Base-by-base conservation (phyloP, 108 stramenopile species). In the Stephanodiscus minutulus region DNA sequence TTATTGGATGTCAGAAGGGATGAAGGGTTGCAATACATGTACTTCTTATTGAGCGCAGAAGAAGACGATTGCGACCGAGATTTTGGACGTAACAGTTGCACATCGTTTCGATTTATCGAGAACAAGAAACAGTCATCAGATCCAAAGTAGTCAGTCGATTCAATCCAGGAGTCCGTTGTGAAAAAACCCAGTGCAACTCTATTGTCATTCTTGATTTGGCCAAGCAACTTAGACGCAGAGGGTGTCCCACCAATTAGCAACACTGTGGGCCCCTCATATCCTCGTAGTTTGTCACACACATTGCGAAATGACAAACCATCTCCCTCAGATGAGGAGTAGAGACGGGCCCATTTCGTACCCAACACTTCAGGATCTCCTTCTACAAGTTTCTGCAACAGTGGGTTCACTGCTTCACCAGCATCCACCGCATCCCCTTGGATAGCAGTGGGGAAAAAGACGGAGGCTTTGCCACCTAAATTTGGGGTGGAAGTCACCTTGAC, bases 21-120 rank as follows among this genome's bases (percentile, higher is more conserved):
- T 8, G 87, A 81, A 28, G 79, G 83, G 49, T 82, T 76, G 49
- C 82, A 83, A 58, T 83, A 83, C 82, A 83, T 82, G 62, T 73
- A 77, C 5, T 57, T 36, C 47, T 66, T 61, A n/a, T 37, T 49
- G 69, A 25, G 27, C 21, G 17, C 46, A 11, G 24, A 66, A 21
- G 29, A 12, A 41, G 62, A 49, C 37, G 50, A 11, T 24, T 17
- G 37, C 25, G 50, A 37, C 35, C 48, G 52, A 35, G 73, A 18
- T 27, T 72, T 66, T 28, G 83, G 81, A 17, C 76, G 83, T 43
- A 85, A 56, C 49, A 87, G 55, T 11, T 71, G 39, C 9, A 88
- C 80, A 27, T 77, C 46, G 50, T 82, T 66, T 15, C 80, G 55
- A 53, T 83, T 49, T 6, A 84, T 46, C 15, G 77, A 50, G 24